Conservation (phyloP, 2,329 filamentous ascomycete genomes). For the Aaosphaeria arxii region DNA sequence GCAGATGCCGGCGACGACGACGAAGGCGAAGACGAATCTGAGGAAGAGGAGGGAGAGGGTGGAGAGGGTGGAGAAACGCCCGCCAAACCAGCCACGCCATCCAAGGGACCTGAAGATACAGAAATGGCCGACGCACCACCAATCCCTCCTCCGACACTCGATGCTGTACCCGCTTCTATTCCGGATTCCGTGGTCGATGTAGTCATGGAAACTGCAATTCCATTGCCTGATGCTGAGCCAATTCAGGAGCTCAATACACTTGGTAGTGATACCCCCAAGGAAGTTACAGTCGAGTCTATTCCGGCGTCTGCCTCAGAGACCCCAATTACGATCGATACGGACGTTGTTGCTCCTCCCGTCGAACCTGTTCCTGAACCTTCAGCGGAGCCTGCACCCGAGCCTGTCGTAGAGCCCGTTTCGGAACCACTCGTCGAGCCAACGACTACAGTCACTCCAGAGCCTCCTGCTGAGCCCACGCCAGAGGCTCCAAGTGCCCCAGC, state of each 20-base stretch:
- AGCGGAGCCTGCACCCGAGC: background rate
- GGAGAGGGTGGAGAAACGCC: constrained; percentile 46
- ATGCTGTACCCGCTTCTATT: constrained; percentile 5
- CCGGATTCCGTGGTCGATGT: constrained; percentile 2
- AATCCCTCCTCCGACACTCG: constrained; percentile 1
- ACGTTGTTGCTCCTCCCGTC: background rate
- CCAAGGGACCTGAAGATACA: background rate
- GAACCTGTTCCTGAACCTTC: constrained; percentile 8
- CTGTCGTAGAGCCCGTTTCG: constrained; percentile 2
- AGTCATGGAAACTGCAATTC: constrained; percentile 3
- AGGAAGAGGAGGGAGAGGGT: constrained; percentile 47
- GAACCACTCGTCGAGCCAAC: constrained; percentile 5
- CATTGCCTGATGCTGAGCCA: too few species aligned
- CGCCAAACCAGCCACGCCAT: constrained; percentile 16
- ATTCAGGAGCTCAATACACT: too few species aligned
- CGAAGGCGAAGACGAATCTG: constrained; percentile 46
- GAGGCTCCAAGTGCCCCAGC: too few species aligned
- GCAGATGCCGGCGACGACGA: constrained; percentile 44
- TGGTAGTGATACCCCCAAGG: too few species aligned
- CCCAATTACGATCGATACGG: too few species aligned
- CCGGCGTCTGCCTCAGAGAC: too few species aligned
- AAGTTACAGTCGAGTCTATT: too few species aligned
- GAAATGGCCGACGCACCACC: background rate
- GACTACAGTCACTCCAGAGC: background rate
- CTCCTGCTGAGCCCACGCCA: background rate